These are phyloP conservation scores for Coniochaeta ligniaria DNA, from an alignment of 2,329 filamentous ascomycete genomes.

Conservation along the genomic window DNA sequence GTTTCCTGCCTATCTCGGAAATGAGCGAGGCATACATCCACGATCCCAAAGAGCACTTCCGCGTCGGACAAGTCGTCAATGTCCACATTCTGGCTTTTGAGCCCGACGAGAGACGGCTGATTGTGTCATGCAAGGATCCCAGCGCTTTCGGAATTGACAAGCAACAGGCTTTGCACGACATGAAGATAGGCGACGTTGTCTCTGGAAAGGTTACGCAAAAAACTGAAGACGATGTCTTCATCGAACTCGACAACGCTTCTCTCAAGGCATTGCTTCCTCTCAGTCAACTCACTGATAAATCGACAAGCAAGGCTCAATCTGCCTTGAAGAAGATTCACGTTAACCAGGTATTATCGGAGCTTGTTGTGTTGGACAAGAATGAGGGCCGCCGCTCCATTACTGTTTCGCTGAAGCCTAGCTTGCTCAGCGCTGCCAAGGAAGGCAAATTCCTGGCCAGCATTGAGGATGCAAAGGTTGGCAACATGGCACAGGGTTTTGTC, in stretches of 20 bases:
- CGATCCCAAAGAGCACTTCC: conserved; percentile 84
- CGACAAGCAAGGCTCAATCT: conserved; percentile 67
- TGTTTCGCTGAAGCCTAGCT: conserved; percentile 74
- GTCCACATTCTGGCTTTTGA: conserved; percentile 83
- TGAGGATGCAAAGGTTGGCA: conserved; percentile 63
- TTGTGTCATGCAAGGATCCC: conserved; percentile 90
- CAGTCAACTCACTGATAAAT: conserved; percentile 80
- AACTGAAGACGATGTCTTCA: conserved; percentile 64
- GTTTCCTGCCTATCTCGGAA: conserved; percentile 86
- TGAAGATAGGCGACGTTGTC: conserved; percentile 68
- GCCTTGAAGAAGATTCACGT: conserved; percentile 75
- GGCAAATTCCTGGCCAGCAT: conserved; percentile 66
- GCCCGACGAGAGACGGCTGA: conserved; percentile 60
- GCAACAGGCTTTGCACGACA: conserved; percentile 66
- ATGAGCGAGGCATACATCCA: conserved; percentile 98
- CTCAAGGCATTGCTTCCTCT: conserved; percentile 72
- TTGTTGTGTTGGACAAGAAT: conserved; percentile 84
- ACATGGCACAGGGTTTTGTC: conserved; percentile 69
- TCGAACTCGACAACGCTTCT: conserved; percentile 67
- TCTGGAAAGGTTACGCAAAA: conserved; percentile 77
- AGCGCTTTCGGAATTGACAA: conserved; percentile 67
- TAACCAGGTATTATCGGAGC: conserved; percentile 71
- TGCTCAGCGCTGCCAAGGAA: conserved; percentile 68
- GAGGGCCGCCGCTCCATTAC: conserved; percentile 68
- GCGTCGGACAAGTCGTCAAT: conserved; percentile 81